phyloP scores from a whole-genome alignment of 2,329 filamentous ascomycete species.

The Arthrocladium fulminans region DNA sequence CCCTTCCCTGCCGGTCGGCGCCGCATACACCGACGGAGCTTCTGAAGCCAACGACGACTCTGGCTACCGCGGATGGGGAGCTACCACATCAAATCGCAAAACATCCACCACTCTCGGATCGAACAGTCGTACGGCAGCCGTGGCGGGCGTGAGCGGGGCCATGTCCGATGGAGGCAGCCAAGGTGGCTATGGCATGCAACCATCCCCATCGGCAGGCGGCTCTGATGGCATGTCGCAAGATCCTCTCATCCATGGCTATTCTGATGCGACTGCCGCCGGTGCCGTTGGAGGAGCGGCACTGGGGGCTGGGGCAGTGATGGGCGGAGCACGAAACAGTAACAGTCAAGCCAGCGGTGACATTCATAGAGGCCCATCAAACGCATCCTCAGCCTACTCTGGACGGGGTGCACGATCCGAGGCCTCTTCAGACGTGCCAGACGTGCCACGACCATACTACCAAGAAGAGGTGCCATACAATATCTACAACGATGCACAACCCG shows the following conservation, averaged over 20 bases:
- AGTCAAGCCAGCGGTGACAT: constrained; percentile 58
- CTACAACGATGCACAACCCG: constrained; percentile 37
- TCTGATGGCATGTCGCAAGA: constrained; percentile 66
- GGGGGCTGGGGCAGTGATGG: constrained; percentile 34
- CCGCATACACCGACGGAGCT: constrained; percentile 44
- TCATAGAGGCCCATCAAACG: constrained; percentile 84
- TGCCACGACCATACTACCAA: constrained; percentile 45
- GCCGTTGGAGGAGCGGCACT: constrained; percentile 64
- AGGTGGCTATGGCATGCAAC: constrained; percentile 42
- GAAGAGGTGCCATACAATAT: constrained; percentile 45
- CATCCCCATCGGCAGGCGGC: constrained; percentile 55
- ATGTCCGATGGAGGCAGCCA: constrained; percentile 63
- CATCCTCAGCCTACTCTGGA: constrained; percentile 88
- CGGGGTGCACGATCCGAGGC: constrained; percentile 50
- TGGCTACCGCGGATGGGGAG: constrained; percentile 93
- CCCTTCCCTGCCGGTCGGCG: constrained; percentile 60
- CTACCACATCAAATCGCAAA: constrained; percentile 70
- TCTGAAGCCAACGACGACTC: constrained; percentile 73
- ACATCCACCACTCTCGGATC: constrained; percentile 75
- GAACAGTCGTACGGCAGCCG: constrained; percentile 49
- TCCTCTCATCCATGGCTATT: constrained; percentile 37
- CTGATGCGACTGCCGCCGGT: constrained; percentile 29
- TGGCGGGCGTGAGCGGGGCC: constrained; percentile 35
- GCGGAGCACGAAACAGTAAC: constrained; percentile 14
- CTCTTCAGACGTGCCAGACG: constrained; percentile 43